Conservation (phyloP, 2,329 filamentous ascomycete species). For the Talaromyces islandicus region DNA sequence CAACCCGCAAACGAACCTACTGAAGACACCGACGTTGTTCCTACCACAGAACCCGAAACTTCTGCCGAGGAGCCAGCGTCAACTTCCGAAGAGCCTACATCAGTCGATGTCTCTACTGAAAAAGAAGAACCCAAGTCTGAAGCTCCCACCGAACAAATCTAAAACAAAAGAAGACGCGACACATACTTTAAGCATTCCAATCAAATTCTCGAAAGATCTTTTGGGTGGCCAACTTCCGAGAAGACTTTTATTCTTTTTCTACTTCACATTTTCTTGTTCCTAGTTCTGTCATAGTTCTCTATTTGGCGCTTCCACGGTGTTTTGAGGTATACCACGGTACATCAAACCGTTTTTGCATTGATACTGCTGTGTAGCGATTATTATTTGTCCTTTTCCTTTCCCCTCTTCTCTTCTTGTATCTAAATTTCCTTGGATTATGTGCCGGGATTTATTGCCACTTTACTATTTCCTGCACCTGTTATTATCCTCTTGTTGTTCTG, state of each 20-base stretch:
- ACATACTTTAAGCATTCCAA: background rate
- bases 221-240: background rate
- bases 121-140: background rate
- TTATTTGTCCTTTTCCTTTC: background rate
- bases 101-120: background rate
- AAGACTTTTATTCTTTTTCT: background rate
- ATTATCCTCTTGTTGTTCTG: background rate
- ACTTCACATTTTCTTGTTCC: background rate
- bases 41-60: background rate
- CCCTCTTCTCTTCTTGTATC: background rate
- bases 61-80: background rate
- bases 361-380: conserved; percentile 7
- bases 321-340: conserved; percentile 1
- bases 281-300: background rate
- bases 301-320: background rate
- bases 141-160: background rate
- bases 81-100: background rate
- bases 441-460: background rate
- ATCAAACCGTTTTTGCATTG: conserved; percentile 1
- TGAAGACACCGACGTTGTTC: background rate
- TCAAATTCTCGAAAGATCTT: background rate
- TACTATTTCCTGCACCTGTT: background rate
- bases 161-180: background rate
- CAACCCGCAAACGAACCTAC: background rate
- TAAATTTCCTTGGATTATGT: background rate